Evolutionary conservation across 2,329 filamentous ascomycete genomes (phyloP), one percentile per base, ranked within the genome.

Genomic region (Ceratocystis alfenasii): DNA sequence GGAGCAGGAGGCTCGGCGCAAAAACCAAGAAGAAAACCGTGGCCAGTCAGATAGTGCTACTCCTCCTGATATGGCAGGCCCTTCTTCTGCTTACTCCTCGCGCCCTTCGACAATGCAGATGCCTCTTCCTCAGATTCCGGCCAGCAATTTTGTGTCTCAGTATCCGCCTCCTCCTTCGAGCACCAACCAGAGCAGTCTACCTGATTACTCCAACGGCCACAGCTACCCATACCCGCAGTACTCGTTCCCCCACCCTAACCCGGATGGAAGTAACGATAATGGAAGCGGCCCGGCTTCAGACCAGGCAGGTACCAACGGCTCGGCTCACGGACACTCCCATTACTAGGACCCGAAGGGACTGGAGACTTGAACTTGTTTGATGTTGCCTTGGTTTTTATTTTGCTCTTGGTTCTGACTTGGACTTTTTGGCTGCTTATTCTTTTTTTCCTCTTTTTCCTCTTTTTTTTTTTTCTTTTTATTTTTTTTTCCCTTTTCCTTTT

Each of bases 1-100:
- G 89, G 94, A 97, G 75, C 93, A 97, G 72, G 93, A 97, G 70
- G 87, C 87, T 63, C 82, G 85, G 71, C 89, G 92, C 73, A 96
- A 96, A 80, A 44, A 64, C 1, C 62, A 59, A 12, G 62, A 64
- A n/a, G 28, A 30, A 4, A 53, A 53, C 25, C 61, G 61, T 17
- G 53, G 36, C 28, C 44, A 55, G 10, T 46, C 62, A 41, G 62
- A 36, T 12, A 55, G 62, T 20, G 25, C 62, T 20, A 44, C 62
- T 20, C 62, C 62, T 57, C 46, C 46, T 46, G 46, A 53, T 20
- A 53, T 64, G 48, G 46, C 28, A 3, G 61, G 46, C 10, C 53
- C 53, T 28, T 57, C 53, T 57, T 33, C 53, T 30, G 53, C 53
- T 3, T 57, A 57, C 22, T 55, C 45, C 1, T 28, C 33, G 33